These are phyloP conservation scores for Sonneratia caseolaris DNA, from an alignment of 345 rosid species.

Conservation along the genomic window DNA sequence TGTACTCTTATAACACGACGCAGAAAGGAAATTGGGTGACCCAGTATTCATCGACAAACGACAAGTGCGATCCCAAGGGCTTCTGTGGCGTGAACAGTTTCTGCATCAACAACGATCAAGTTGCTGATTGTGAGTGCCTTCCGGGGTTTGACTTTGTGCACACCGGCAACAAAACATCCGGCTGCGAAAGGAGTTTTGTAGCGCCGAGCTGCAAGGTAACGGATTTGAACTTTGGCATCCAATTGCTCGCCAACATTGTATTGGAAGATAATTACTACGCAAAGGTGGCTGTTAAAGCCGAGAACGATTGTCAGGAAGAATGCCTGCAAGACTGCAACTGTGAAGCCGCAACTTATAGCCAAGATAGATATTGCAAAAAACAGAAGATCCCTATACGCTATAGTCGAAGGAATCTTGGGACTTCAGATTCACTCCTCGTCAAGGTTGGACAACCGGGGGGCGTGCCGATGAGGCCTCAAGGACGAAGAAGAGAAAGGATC, in stretches of 20 bases:
- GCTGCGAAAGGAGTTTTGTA: constrained; percentile 8
- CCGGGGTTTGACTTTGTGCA: constrained; percentile 14
- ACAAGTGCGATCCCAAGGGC: constrained; percentile 15
- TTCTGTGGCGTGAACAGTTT: constrained; percentile 20
- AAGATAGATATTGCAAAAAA: constrained; percentile 3
- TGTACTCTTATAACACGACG: neutral
- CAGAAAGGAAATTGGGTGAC: neutral
- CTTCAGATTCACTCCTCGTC: constrained; percentile 2
- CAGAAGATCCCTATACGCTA: neutral
- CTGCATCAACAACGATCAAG: constrained; percentile 6
- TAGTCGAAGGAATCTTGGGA: too few species aligned
- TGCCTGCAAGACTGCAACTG: constrained; percentile 17
- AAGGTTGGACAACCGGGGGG: constrained; percentile 3
- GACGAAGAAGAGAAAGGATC: neutral
- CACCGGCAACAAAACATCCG: constrained; percentile 9
- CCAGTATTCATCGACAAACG: neutral
- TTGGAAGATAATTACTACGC: constrained; percentile 8
- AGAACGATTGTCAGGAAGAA: constrained; percentile 3
- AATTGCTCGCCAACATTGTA: neutral
- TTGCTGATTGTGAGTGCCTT: constrained; percentile 11
- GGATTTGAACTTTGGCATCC: neutral
- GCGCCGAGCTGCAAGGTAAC: neutral
- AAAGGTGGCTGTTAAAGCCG: neutral
- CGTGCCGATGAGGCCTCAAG: neutral
- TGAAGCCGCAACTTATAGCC: constrained; percentile 7